phyloP scores from a whole-genome alignment of 768 basidiomycete genomes.

The Russula foetens region DNA sequence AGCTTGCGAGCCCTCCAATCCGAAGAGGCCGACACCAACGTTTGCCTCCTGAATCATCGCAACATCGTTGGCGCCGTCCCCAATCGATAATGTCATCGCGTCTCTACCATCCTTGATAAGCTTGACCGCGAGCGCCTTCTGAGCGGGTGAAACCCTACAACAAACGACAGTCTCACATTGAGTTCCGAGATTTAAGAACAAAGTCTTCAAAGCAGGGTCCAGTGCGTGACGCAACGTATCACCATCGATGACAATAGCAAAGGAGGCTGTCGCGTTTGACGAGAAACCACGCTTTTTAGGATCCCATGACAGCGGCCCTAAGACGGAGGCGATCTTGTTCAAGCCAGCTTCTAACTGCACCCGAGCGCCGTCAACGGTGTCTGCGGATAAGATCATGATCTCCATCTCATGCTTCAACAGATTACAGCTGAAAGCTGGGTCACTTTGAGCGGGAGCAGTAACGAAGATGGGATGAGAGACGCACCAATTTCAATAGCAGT shows the following conservation, averaged over 20 bases:
- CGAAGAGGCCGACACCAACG: slow-evolving; percentile 89
- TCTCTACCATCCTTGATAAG: slow-evolving; percentile 92
- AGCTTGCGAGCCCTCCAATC: slow-evolving; percentile 94
- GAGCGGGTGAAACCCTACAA: slow-evolving; percentile 94
- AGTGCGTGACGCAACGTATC: slow-evolving; percentile 84
- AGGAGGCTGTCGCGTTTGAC: slow-evolving; percentile 56
- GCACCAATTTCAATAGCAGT: slow-evolving; percentile 93
- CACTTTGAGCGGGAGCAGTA: neutral
- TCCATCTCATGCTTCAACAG: slow-evolving; percentile 93
- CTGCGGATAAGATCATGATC: slow-evolving; percentile 92
- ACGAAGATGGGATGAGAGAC: slow-evolving; percentile 2
- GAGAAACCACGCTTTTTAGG: slow-evolving; percentile 58
- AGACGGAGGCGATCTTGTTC: slow-evolving; percentile 87
- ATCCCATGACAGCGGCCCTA: slow-evolving; percentile 65
- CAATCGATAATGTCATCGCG: slow-evolving; percentile 95
- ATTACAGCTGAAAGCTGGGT: slow-evolving; percentile 79
- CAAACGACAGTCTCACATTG: slow-evolving; percentile 98
- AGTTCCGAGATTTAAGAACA: slow-evolving; percentile 89
- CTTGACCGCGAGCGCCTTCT: slow-evolving; percentile 96
- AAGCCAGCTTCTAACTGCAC: slow-evolving; percentile 85
- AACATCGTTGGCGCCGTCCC: slow-evolving; percentile 96
- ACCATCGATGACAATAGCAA: slow-evolving; percentile 95
- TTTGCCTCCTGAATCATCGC: slow-evolving; percentile 99
- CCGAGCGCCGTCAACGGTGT: slow-evolving; percentile 63
- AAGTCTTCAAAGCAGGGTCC: slow-evolving; percentile 61